Conservation (phyloP, 2,329 filamentous ascomycete genomes). For the Colletotrichum cuscutae region DNA sequence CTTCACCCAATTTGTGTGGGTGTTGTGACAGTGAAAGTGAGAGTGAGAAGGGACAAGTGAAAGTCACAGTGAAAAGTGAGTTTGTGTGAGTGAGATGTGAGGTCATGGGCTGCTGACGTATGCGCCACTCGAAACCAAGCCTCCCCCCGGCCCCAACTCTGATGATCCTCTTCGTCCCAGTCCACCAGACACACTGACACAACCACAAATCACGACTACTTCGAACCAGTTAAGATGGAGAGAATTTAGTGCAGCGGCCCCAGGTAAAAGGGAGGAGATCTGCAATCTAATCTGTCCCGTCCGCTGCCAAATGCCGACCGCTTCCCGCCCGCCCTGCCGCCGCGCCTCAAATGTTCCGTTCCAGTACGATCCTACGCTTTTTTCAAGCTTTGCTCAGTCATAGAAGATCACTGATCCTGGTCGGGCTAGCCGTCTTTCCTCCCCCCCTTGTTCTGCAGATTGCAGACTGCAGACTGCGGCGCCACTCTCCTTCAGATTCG, state of each 20-base stretch:
- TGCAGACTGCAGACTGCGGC: neutral
- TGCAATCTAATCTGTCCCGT: slow-evolving; percentile 5
- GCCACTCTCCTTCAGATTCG: slow-evolving; percentile 4
- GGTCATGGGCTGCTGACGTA: slow-evolving; percentile 16
- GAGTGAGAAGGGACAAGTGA: too few relatives aligned
- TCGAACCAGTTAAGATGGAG: too few relatives aligned
- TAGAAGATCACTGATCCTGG: neutral
- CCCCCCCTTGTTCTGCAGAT: neutral
- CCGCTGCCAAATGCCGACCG: slow-evolving; percentile 1
- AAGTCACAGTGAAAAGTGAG: too few relatives aligned
- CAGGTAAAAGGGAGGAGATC: neutral
- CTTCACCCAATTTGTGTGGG: neutral
- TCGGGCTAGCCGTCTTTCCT: neutral
- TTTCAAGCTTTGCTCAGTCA: neutral
- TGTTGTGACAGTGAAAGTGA: too few relatives aligned
- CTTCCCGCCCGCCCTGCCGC: slow-evolving; percentile 7
- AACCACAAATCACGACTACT: too few relatives aligned
- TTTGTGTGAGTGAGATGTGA: neutral
- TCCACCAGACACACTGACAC: too few relatives aligned
- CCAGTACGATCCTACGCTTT: too few relatives aligned
- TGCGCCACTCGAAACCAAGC: neutral
- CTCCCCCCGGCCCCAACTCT: neutral
- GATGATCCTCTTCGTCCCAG: slow-evolving; percentile 5
- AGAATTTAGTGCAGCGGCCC: neutral
- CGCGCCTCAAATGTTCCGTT: neutral